These are phyloP conservation scores for Puccinia coronata DNA, from an alignment of 1,284 basidiomycete species.

Conservation along the genomic window DNA sequence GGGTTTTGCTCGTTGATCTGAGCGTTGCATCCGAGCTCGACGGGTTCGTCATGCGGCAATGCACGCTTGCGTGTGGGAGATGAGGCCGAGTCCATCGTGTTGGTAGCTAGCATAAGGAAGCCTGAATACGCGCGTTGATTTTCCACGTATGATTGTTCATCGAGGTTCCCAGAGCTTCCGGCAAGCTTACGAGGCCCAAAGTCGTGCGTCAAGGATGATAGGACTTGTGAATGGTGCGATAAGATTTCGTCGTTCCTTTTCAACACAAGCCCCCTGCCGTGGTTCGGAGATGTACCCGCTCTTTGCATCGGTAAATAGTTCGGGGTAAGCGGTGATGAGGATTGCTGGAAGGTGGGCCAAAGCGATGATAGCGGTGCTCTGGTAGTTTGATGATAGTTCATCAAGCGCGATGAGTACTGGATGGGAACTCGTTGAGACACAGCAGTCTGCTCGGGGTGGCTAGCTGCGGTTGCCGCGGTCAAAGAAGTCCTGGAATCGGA, in stretches of 20 bases:
- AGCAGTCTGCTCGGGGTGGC: not conserved
- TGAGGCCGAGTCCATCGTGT: not conserved
- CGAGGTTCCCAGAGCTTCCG: not conserved
- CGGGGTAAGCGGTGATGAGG: not conserved
- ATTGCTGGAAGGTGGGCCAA: conserved; percentile 8
- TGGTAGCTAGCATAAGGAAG: not conserved
- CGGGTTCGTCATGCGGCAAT: not conserved
- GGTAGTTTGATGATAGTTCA: not conserved
- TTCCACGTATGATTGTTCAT: not conserved
- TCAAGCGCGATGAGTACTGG: not conserved
- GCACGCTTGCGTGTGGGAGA: not conserved
- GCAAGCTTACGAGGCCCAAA: not conserved
- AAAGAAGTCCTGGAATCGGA: not conserved
- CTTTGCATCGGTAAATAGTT: not conserved
- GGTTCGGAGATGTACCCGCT: not conserved
- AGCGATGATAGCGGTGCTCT: conserved; percentile 23
- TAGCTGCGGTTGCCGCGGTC: not conserved
- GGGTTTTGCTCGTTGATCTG: not conserved
- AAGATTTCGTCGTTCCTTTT: not conserved
- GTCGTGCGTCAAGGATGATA: not conserved
- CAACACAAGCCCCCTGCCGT: not conserved
- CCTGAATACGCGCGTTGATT: not conserved
- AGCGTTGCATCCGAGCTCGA: not conserved
- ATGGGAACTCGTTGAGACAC: not conserved
- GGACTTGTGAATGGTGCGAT: conserved; percentile 5